phyloP scores from a whole-genome alignment of 306 rosid genomes.

The Crotalaria pallida region DNA sequence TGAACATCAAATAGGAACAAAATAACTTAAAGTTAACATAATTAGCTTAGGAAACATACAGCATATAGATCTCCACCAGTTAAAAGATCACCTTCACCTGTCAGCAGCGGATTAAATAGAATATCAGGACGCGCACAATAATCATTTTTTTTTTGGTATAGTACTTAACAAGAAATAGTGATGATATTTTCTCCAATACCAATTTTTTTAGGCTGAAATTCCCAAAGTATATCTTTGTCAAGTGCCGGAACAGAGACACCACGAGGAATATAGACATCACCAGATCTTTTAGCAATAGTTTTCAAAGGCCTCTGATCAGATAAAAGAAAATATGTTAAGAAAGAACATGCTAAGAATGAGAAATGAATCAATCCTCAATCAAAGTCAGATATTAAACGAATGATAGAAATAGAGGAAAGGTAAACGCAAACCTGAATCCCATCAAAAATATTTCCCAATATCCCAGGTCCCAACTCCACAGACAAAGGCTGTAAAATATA shows the following conservation, averaged over 20 bases:
- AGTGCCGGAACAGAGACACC: slow-evolving; percentile 98
- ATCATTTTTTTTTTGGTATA: background rate
- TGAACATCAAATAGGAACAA: background rate
- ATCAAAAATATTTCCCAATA: slow-evolving; percentile 93
- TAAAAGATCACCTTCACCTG: slow-evolving; percentile 90
- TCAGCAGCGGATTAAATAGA: slow-evolving; percentile 17
- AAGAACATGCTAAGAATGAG: background rate
- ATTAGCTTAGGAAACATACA: slow-evolving; percentile 47
- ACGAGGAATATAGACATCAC: slow-evolving; percentile 98
- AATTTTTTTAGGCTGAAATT: slow-evolving; percentile 82
- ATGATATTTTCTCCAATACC: slow-evolving; percentile 34
- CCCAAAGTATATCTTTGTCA: slow-evolving; percentile 95
- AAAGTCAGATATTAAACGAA: background rate
- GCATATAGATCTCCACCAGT: slow-evolving; percentile 98
- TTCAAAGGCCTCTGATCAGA: slow-evolving; percentile 83
- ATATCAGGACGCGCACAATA: background rate
- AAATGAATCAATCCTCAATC: background rate
- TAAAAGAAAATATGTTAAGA: background rate
- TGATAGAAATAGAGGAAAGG: background rate
- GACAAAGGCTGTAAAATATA: slow-evolving; percentile 75
- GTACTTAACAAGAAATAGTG: background rate
- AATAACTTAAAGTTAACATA: slow-evolving; percentile 13
- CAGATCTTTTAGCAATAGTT: slow-evolving; percentile 90
- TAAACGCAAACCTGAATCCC: slow-evolving; percentile 87
- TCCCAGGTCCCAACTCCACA: slow-evolving; percentile 99